Evolutionary conservation across 2,329 filamentous ascomycete genomes (phyloP).

Genomic region (Plectosphaerella cucumerina): DNA sequence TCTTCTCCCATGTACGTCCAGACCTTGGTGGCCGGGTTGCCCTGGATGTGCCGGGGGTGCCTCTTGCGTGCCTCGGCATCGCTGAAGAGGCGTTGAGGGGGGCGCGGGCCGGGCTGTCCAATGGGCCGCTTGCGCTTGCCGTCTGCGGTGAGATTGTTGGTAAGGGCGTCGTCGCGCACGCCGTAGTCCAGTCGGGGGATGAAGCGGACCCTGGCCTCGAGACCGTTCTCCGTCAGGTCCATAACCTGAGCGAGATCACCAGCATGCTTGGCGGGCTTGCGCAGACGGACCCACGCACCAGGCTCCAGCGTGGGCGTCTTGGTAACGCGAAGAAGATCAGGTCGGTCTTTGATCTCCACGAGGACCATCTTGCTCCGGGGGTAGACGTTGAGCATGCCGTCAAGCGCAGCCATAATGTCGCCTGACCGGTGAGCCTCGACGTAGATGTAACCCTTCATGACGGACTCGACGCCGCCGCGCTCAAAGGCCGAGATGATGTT

Average conservation of each 20-base stretch:
- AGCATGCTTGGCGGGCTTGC: constrained; percentile 73
- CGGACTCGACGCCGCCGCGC: constrained; percentile 68
- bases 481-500: constrained; percentile 90
- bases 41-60: constrained; percentile 59
- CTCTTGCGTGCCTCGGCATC: constrained; percentile 89
- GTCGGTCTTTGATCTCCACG: constrained; percentile 96
- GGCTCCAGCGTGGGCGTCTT: constrained; percentile 82
- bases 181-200: constrained; percentile 93
- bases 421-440: constrained; percentile 85
- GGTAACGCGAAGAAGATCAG: constrained; percentile 84
- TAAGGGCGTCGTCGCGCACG: constrained; percentile 67
- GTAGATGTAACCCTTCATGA: constrained; percentile 94
- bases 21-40: constrained; percentile 72
- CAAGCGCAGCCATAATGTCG: constrained; percentile 77
- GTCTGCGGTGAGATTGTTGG: constrained; percentile 40
- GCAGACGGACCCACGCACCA: constrained; percentile 88
- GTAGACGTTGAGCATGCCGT: constrained; percentile 85
- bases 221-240: constrained; percentile 87
- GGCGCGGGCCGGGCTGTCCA: constrained; percentile 59
- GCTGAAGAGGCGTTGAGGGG: constrained; percentile 87
- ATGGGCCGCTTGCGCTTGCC: constrained; percentile 76
- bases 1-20: constrained; percentile 86
- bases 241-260: constrained; percentile 90
- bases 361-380: constrained; percentile 81
- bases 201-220: constrained; percentile 80